Conservation (phyloP, 371 early-diverging fungal species). For the Zancudomyces culisetae region DNA sequence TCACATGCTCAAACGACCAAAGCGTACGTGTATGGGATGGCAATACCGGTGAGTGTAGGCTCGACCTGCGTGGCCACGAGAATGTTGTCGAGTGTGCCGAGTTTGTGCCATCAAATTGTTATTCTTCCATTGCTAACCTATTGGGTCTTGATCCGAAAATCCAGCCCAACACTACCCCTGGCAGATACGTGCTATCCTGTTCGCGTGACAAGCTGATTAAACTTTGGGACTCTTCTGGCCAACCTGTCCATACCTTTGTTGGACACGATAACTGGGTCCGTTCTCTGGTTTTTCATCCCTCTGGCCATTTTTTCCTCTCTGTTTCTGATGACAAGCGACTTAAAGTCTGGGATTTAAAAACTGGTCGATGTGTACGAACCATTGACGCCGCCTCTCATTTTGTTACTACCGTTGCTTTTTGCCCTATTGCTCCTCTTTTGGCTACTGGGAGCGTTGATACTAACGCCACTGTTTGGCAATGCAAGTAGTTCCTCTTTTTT, state of each 20-base stretch:
- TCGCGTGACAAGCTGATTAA: conserved; percentile 78
- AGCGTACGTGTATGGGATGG: conserved; percentile 67
- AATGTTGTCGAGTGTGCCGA: conserved; percentile 84
- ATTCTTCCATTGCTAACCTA: conserved; percentile 44
- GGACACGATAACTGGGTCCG: conserved; percentile 95
- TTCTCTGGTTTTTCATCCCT: conserved; percentile 57
- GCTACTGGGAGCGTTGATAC: conserved; percentile 77
- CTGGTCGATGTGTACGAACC: conserved; percentile 61
- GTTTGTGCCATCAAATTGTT: conserved; percentile 52
- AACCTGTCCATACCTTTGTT: conserved; percentile 50
- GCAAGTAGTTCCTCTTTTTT: too few species aligned
- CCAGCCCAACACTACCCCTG: conserved; percentile 23
- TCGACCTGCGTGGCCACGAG: conserved; percentile 70
- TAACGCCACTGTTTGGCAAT: conserved; percentile 49
- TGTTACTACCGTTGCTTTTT: conserved; percentile 60
- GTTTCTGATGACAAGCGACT: conserved; percentile 75
- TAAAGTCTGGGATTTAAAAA: conserved; percentile 70
- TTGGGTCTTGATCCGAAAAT: conserved; percentile 27
- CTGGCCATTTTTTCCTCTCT: conserved; percentile 54
- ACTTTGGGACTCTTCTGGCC: conserved; percentile 58
- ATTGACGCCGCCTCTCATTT: conserved; percentile 76
- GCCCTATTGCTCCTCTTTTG: conserved; percentile 35
- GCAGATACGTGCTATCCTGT: conserved; percentile 57
- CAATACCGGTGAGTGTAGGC: conserved; percentile 47
- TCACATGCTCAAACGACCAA: conserved; percentile 73